A percentile compares a stretch with the other conserved stretches of the same genome.
Conservation (phyloP, 208 protist species). For the Borovskyia barvae region DNA sequence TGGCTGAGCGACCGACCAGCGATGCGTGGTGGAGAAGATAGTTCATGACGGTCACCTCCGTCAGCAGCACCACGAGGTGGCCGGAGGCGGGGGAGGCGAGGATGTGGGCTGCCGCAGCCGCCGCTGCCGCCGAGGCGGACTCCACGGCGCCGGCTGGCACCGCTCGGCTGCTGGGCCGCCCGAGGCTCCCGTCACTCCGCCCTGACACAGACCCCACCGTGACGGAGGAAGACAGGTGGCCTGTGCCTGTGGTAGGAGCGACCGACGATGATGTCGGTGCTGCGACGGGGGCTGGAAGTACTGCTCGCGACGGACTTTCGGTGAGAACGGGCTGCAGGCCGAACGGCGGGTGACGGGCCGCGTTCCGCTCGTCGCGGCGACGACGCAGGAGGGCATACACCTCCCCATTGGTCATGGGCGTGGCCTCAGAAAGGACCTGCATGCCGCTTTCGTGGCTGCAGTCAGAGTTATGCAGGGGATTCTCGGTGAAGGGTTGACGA, state of each 20-base stretch:
- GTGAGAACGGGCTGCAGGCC: slow-evolving; percentile 45
- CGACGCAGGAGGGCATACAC: slow-evolving; percentile 79
- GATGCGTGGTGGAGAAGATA: slow-evolving; percentile 51
- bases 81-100: slow-evolving; percentile 40
- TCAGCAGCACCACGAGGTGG: slow-evolving; percentile 70
- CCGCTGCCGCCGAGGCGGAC: slow-evolving; percentile 10
- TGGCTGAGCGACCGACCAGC: background rate
- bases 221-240: no score
- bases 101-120: slow-evolving; percentile 16
- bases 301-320: slow-evolving; percentile 16
- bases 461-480: no score
- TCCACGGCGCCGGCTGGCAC: slow-evolving; percentile 7
- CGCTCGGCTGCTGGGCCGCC: slow-evolving; percentile 3
- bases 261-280: background rate
- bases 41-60: slow-evolving; percentile 64
- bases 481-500: no score
- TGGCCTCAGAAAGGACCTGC: slow-evolving; percentile 63
- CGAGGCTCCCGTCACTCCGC: background rate
- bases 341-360: slow-evolving; percentile 57
- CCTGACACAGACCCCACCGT: background rate
- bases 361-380: slow-evolving; percentile 77
- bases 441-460: slow-evolving; percentile 23
- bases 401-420: slow-evolving; percentile 77
- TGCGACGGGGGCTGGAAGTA: background rate
- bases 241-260: no score